A percentile compares a stretch with the other conserved stretches of the same genome.
phyloP scores from a whole-genome alignment of 2,329 filamentous ascomycete species.

The Colletotrichum aenigma region DNA sequence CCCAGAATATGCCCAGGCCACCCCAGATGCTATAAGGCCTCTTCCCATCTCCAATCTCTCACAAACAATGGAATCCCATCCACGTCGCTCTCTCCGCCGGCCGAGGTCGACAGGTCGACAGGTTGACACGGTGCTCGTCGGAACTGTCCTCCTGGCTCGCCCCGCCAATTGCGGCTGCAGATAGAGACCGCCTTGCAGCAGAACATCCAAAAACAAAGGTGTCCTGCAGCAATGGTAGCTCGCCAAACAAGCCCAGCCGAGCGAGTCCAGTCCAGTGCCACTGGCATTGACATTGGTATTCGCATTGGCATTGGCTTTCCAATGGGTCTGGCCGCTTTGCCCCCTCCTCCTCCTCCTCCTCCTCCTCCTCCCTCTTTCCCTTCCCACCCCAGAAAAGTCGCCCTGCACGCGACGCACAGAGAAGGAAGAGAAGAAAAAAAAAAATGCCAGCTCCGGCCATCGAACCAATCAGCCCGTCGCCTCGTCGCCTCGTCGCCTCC shows the following conservation, averaged over 20 bases:
- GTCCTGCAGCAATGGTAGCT: neutral
- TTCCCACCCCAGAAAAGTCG: neutral
- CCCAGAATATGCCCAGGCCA: neutral
- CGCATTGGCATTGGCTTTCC: neutral
- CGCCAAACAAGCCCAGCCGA: neutral
- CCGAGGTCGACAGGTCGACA: neutral
- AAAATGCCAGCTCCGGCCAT: neutral
- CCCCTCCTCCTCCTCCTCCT: neutral
- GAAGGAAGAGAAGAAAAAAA: neutral
- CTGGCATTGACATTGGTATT: neutral
- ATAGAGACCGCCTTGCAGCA: neutral
- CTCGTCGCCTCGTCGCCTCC: neutral
- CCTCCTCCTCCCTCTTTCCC: neutral
- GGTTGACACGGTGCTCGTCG: neutral
- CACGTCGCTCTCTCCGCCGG: neutral
- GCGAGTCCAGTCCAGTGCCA: neutral
- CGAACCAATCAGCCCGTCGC: neutral
- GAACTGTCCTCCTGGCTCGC: slow-evolving; percentile 1
- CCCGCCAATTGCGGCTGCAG: neutral
- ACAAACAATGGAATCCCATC: neutral
- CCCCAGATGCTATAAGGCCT: neutral
- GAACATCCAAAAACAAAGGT: neutral
- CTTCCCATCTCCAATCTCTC: neutral
- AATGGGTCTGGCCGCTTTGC: neutral
- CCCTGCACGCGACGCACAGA: neutral